Base-by-base conservation (phyloP, 1,284 basidiomycete species). In the Moniliella sp. region DNA sequence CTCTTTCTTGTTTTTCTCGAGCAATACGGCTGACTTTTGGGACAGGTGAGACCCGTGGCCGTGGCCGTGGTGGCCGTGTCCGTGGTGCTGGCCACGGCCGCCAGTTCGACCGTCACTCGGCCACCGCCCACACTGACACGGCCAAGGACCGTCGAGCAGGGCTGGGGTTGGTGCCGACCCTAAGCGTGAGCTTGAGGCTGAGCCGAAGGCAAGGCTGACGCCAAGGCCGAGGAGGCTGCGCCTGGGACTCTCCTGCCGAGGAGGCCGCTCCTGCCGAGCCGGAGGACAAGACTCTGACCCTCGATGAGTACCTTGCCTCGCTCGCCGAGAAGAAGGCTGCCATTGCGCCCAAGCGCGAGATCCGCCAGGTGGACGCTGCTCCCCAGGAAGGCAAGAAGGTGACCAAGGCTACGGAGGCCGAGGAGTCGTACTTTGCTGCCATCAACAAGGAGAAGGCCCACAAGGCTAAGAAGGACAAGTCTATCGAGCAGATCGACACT, bases 141-240 rank as follows among this genome's bases (percentile, higher is more conserved):
- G 76, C 82, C 50, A 91, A 91, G 72, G 79, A 79, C 79, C 67
- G 65, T 84, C 48, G 75, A 78, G 61, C 78, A 82, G 61, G 76
- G 75, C 44, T 91, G 82, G 82, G 82, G 82, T n/a, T 44, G 78
- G 76, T 38, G 78, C 81, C 49, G 79, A 84, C 52, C 78, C 75
- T 51, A 68, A 67, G 46, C 61, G 74, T 25, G 80, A 82, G 62
- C 67, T 76, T 52, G 75, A 76, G 62, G 69, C 67, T 28, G 83
- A 88, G 63, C 65, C 75, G 50, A 72, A 69, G 78, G 73, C 43
- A 39, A 42, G 33, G 48, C 45, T 19, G 54, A 57, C 35, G 54
- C 54, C 30, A 30, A 45, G 30, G 53, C 48, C 27, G 58, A 50
- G 32, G 43, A 37, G 14, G 30, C 38, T 27, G 37, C 46, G 12